Percentiles rank a stretch among this genome's conserved stretches.
Evolutionary conservation across 306 rosid genomes (phyloP).

Genomic region (Vigna angularis): DNA sequence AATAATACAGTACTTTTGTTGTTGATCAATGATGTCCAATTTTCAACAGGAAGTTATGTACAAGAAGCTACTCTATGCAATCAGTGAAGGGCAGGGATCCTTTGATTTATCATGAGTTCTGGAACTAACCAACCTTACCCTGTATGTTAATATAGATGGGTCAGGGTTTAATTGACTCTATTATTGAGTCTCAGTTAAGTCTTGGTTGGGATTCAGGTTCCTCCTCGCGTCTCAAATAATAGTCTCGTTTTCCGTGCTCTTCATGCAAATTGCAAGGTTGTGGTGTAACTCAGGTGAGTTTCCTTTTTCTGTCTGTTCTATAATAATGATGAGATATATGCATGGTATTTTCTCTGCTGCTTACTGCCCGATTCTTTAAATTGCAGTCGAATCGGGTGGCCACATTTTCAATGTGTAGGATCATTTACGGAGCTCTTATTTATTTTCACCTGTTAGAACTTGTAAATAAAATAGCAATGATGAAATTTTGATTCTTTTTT

Average conservation of each 20-base stretch:
- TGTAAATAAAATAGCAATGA: constrained; percentile 73
- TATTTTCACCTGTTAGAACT: constrained; percentile 45
- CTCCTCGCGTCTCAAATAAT: constrained; percentile 53
- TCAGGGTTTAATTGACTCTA: constrained; percentile 40
- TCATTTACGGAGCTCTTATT: constrained; percentile 50
- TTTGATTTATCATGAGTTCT: constrained; percentile 88
- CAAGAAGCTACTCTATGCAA: constrained; percentile 89
- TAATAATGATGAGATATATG: too few species aligned
- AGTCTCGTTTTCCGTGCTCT: constrained; percentile 48
- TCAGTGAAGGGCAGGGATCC: constrained; percentile 96
- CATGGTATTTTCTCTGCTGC: neutral
- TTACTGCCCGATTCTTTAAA: neutral
- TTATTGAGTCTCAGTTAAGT: constrained; percentile 47
- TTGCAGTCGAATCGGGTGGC: constrained; percentile 47
- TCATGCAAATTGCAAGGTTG: constrained; percentile 28
- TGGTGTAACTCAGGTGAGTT: constrained; percentile 60
- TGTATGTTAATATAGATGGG: constrained; percentile 57
- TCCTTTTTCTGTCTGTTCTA: neutral
- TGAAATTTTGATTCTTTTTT: constrained; percentile 41
- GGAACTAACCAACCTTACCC: constrained; percentile 53
- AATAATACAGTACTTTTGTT: neutral
- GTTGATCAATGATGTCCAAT: constrained; percentile 23
- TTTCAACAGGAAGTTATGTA: constrained; percentile 78
- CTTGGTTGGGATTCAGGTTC: constrained; percentile 50
- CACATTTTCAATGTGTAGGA: constrained; percentile 55